Evolutionary conservation across 805 yeast species (phyloP), one percentile per base, ranked within the genome.

Genomic region (Ogataea methanolica): DNA sequence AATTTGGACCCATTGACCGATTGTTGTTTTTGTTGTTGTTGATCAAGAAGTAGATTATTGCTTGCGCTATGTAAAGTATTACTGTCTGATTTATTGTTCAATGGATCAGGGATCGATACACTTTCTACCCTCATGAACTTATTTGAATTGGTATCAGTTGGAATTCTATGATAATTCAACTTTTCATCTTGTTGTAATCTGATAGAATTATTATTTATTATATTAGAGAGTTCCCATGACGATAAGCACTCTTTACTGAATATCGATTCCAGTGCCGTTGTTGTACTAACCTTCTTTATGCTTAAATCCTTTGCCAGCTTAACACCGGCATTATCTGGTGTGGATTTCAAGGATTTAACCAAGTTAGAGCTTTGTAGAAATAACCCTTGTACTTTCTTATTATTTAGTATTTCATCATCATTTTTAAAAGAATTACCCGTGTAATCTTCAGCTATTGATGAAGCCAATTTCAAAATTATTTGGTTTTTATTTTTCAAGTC

Each of bases 391-490:
- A 56, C 55, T 37, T 49, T 49, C 8, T 47, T 44, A 44, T 55
- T 54, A n/a, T 51, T 33, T 19, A 54, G 44, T 26, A 58, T 56
- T 16, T 54, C 54, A 11, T 45, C 45, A 34, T 58, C 62, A 5
- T 47, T 49, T 12, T 47, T 33, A 17, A 51, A 42, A 29, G 51
- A 45, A 43, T 51, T 49, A 11, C 55, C 51, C 17, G 55, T 43
- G 19, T 52, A 53, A 37, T 55, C 59, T 38, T 58, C 59, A 5
- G 57, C 55, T 31, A 54, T 53, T 3, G 52, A 48, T 2, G 58
- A 51, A 4, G 59, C 53, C 33, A 58, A 48, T 41, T 56, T 56
- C 16, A 56, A 44, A 6, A 58, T 58, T 39, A 56, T 52, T 44
- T 53, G 58, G 42, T 56, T 56, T 38, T 58, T 58, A 29, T 42